Conservation (phyloP, 331 rosid species). For the Erythrophleum ivorense region DNA sequence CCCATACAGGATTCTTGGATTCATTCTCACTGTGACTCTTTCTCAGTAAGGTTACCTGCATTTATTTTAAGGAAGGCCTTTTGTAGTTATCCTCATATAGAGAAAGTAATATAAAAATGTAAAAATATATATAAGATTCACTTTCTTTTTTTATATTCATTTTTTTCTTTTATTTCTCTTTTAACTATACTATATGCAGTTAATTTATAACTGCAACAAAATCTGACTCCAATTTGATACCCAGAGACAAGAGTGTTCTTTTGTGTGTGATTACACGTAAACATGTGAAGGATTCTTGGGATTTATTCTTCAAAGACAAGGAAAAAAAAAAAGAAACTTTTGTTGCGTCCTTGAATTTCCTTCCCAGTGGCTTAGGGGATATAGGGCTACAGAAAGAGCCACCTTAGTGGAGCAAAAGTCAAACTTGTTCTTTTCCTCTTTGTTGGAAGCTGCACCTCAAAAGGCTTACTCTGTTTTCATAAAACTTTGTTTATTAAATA, state of each 20-base stretch:
- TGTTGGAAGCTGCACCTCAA: constrained; percentile 30
- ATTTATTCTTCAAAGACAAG: constrained; percentile 31
- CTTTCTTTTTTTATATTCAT: too few relatives aligned
- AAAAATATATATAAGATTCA: too few relatives aligned
- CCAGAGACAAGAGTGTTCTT: not conserved
- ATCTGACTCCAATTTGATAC: not conserved
- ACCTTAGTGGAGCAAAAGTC: constrained; percentile 35
- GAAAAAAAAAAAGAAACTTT: constrained; percentile 8
- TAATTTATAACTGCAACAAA: too few relatives aligned
- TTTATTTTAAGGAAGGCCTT: not conserved
- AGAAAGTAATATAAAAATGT: too few relatives aligned
- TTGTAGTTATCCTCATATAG: too few relatives aligned
- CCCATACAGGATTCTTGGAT: not conserved
- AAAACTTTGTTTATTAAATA: too few relatives aligned
- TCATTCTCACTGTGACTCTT: not conserved
- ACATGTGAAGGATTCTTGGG: constrained; percentile 28
- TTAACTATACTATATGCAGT: too few relatives aligned
- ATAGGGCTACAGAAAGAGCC: constrained; percentile 15
- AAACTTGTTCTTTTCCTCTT: constrained; percentile 17
- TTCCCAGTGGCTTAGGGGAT: constrained; percentile 4
- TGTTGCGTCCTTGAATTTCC: constrained; percentile 15
- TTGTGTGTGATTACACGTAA: not conserved
- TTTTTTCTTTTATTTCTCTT: too few relatives aligned
- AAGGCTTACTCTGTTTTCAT: constrained; percentile 6
- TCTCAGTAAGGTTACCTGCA: not conserved